Evolutionary conservation across 192 early-diverging fungal species (phyloP).

Genomic region (Backusella mclennaniae): DNA sequence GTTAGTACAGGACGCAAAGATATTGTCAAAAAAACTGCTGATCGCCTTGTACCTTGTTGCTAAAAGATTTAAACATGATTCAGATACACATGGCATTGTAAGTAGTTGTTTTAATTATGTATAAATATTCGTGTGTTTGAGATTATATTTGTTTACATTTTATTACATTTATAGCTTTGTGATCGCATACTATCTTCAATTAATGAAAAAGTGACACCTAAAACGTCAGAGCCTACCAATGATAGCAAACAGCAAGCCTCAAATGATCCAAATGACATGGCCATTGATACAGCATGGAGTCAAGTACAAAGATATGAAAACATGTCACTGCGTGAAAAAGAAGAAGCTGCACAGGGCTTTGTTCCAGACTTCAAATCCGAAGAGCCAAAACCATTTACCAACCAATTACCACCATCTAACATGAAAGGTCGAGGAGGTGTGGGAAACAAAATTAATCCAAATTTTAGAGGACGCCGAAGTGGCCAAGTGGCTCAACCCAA

Average conservation of each 20-base stretch:
- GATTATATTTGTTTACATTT: not conserved
- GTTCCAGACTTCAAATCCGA: not conserved
- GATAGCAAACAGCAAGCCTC: not conserved
- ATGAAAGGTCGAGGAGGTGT: not conserved
- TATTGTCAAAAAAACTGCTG: constrained; percentile 12
- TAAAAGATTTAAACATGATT: constrained; percentile 14
- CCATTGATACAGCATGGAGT: constrained; percentile 18
- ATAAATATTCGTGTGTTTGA: not conserved
- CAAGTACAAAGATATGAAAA: constrained; percentile 23
- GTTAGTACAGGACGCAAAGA: not conserved
- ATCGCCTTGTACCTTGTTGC: constrained; percentile 12
- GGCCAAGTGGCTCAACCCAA: not conserved
- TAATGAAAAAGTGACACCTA: constrained; percentile 3
- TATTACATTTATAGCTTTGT: not conserved
- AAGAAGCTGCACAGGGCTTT: constrained; percentile 17
- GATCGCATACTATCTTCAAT: not conserved
- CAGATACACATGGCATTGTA: not conserved
- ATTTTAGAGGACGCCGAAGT: constrained; percentile 9
- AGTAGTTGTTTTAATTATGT: not conserved
- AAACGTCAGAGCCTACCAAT: not conserved
- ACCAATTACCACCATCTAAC: not conserved
- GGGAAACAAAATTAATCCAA: not conserved
- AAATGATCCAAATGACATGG: not conserved
- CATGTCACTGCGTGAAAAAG: constrained; percentile 25
- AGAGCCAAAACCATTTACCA: not conserved